Base-by-base conservation (phyloP, 2,329 filamentous ascomycete species). In the Sordariomycetes sp. region DNA sequence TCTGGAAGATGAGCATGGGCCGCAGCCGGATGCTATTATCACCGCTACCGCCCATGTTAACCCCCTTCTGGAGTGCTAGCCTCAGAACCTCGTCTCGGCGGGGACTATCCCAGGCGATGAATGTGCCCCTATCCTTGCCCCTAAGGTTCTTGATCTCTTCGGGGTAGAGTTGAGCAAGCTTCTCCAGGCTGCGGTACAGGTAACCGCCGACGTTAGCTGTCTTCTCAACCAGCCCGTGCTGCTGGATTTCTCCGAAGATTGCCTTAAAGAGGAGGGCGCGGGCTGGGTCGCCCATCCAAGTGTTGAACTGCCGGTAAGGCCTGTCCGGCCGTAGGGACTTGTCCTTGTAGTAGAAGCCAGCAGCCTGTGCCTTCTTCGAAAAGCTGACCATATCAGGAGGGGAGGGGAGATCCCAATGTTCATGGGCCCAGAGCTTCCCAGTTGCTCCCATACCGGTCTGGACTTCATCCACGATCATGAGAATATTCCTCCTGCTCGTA, bases 1-100 rank as follows among this genome's bases (percentile, higher is more conserved):
- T 82, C 82, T 96, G 88, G 79, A 96, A 94, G 67, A 93, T 86
- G 65, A 96, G 75, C 91, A 96, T 96, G 50, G 91, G 92, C 65
- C 91, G 78, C 69, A 96, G 75, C 56, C 91, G 78, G 16, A 96
- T 87, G 34, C 91, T 90, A 58, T 67, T 77, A 67, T 80, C 79
- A 18, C 92, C 92, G 65, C 85, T 87, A 56, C 91, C 91, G 61
- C 91, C 92, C 69, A 96, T 89, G 75, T 96, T 96, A 70, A 96
- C 75, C 61, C 91, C 91, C 34, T 89, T 76, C 5, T 73, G 76
- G 84, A 96, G 96, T 62, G 88, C 89, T 75, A 82, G 86, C 71
- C 75, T 81, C 62, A 96, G 72, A 73, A 96, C 88, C 69, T 87
- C 82, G 69, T 96, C 90, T 60, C 91, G 80, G 65, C 83, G 78